Evolutionary conservation across 1,139 yeast species (phyloP), one percentile per base, ranked within the genome.

Genomic region (Lodderomyces theae): DNA sequence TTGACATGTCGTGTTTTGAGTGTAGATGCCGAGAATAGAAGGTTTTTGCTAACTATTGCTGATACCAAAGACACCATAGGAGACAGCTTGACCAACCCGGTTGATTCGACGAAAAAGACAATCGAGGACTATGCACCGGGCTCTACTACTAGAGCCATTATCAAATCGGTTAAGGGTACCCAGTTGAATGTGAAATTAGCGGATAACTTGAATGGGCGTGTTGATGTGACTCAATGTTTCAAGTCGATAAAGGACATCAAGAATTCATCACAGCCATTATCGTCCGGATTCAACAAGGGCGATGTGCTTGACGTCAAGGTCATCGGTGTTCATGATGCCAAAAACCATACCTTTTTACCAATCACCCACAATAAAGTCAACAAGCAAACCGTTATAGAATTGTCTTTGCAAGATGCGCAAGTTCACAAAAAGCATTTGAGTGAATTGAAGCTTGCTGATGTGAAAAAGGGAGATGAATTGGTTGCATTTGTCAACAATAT

Each of bases 171-270:
- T 37, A 86, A 85, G 55, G 80, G 78, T 39, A 81, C 89, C 9
- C 94, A 87, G 62, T 68, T 90, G 52, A 82, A 83, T 53, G 83
- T 90, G 32, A 77, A 76, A 44, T 67, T 89, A 42, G 90, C 94
- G 37, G 95, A 85, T 45, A 83, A 85, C 55, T 70, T 82, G 48
- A 86, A 79, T 53, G 97, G 96, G 34, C 77, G 95, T 57, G 66
- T 90, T 42, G 96, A 87, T 54, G 72, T 83, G 16, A 77, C 92
- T 8, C 86, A 86, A 60, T 69, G 86, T 41, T 85, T 78, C 62
- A 82, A 80, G 39, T 51, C 60, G 0, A 63, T 68, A 49, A 63
- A 69, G 2, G 84, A 80, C 29, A 84, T 88, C 39, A 64, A 70
- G 42, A 80, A 87, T 56, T 60, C 60, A 28, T 69, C 66, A 45